phyloP scores from a whole-genome alignment of 495 filamentous ascomycete genomes.

The Podospora pseudoanserina region DNA sequence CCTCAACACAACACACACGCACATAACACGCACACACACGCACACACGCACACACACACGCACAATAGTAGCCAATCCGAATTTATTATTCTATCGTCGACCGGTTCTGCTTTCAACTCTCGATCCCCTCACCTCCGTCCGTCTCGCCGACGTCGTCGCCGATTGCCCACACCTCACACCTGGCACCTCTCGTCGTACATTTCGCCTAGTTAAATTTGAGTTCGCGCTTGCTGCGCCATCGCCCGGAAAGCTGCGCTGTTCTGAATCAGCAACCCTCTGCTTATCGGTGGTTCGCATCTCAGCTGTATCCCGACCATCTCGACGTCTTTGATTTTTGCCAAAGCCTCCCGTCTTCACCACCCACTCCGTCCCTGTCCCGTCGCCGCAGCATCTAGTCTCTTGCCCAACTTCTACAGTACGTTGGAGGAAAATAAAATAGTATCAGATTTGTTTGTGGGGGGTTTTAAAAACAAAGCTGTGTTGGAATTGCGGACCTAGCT shows the following conservation, averaged over 20 bases:
- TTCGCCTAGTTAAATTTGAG: slow-evolving; percentile 14
- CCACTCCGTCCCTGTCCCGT: neutral
- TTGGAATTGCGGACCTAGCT: neutral
- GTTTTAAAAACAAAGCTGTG: neutral
- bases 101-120: slow-evolving; percentile 21
- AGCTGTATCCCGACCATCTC: slow-evolving; percentile 17
- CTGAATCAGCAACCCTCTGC: slow-evolving; percentile 15
- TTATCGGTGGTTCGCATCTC: slow-evolving; percentile 14
- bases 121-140: neutral
- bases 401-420: neutral
- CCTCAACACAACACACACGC: neutral
- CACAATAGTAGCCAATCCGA: slow-evolving; percentile 1
- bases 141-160: neutral
- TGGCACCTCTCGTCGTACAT: neutral
- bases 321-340: slow-evolving; percentile 4
- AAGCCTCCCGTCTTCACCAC: neutral
- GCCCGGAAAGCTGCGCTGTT: slow-evolving; percentile 21
- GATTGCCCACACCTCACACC: neutral
- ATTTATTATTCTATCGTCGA: slow-evolving; percentile 15
- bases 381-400: neutral
- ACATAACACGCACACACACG: no score
- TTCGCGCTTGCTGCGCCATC: slow-evolving; percentile 25
- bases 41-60: neutral
- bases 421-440: neutral
- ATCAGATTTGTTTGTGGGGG: neutral